Evolutionary conservation across 1,139 yeast species (phyloP), one percentile per base, ranked within the genome.

Genomic region (Meyerozyma sp.): DNA sequence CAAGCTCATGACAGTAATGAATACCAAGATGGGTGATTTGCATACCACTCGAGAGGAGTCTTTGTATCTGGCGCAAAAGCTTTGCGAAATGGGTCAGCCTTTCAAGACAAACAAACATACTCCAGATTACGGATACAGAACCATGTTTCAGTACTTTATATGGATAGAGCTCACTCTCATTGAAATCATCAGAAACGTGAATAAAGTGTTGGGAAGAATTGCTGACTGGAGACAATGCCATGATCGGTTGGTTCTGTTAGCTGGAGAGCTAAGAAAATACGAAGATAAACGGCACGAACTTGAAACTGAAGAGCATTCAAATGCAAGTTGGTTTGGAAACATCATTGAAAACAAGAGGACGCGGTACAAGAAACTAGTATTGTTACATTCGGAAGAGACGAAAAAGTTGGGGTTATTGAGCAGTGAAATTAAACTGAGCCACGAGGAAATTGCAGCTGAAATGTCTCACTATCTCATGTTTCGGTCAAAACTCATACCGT

Each of bases 401-500:
- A 61, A 63, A 43, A 55, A 56, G 42, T 63, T 72, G 42, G 56
- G 66, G 61, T 61, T 52, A 14, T 49, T 73, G 35, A 70, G 66
- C 44, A 41, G 50, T n/a, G 70, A 64, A 21, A 58, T 78, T 36
- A 77, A 73, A 49, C 51, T 56, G 42, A 72, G 68, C 26, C 86
- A 84, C 58, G 91, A 84, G 54, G 54, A 59, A 3, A 54, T 83
- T 9, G 90, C 91, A 0, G 73, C 79, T 40, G 86, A 82, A 53
- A 67, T 83, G 18, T 81, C 84, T 41, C 74, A 73, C 42, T 82
- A 77, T 47, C 61, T 84, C 48, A 69, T 65, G 44, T 80, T 75
- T 58, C 76, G 77, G 52, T 60, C 75, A 1, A 59, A 61, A 1
- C 69, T 77, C 47, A 50, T 77, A 39, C 55, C 55, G 35, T 61